Percentiles rank a stretch among this genome's conserved stretches.
phyloP scores from a whole-genome alignment of 768 basidiomycete species.

The Trichaptum fuscoviolaceum region DNA sequence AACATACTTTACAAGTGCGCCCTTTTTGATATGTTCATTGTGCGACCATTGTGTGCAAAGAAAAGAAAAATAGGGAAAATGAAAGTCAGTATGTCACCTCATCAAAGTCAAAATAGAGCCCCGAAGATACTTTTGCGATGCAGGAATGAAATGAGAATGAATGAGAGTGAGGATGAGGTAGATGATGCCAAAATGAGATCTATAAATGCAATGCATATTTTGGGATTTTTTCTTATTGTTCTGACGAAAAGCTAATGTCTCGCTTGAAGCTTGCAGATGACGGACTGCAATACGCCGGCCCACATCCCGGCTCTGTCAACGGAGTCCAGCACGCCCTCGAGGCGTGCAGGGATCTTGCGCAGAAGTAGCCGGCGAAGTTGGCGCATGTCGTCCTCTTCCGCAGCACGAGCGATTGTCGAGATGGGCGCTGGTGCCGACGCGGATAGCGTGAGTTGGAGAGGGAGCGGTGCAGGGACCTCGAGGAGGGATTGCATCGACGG shows the following conservation, averaged over 20 bases:
- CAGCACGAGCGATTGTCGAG: constrained; percentile 44
- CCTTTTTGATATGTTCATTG: background rate
- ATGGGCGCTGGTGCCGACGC: constrained; percentile 42
- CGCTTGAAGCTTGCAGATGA: background rate
- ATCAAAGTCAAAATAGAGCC: background rate
- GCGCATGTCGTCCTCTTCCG: constrained; percentile 56
- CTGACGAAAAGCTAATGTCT: background rate
- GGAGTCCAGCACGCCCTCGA: constrained; percentile 55
- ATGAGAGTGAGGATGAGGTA: background rate
- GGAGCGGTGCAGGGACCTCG: constrained; percentile 16
- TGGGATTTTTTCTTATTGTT: background rate
- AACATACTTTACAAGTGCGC: background rate
- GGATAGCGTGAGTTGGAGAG: constrained; percentile 23
- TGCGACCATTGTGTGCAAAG: background rate
- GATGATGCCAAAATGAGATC: background rate
- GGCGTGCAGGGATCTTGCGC: constrained; percentile 57
- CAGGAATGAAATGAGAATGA: background rate
- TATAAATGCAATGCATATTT: background rate
- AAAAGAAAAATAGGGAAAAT: background rate
- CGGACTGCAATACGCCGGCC: constrained; percentile 17
- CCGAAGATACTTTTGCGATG: background rate
- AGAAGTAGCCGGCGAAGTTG: constrained; percentile 57
- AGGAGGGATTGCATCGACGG: constrained; percentile 11
- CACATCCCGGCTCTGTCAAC: constrained; percentile 54
- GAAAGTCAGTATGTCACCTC: background rate